A percentile compares a stretch with the other conserved stretches of the same genome.
Evolutionary conservation across 2,329 filamentous ascomycete genomes (phyloP).

Genomic region (Claviceps sp.): DNA sequence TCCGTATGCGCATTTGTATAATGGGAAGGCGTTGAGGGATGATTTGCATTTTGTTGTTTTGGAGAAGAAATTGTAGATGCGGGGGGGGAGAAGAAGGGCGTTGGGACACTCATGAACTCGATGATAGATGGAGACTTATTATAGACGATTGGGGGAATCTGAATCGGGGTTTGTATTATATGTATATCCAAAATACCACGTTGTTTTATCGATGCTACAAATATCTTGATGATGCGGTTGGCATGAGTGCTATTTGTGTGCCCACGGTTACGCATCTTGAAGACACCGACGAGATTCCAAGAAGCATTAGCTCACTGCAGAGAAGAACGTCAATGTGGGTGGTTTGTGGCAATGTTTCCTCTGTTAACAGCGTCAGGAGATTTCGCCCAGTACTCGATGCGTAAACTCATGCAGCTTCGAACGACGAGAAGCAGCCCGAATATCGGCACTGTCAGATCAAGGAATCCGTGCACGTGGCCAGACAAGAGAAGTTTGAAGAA

Average conservation of each 20-base stretch:
- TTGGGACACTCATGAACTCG: too few relatives aligned
- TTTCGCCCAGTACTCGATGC: background rate
- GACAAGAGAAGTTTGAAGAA: constrained; percentile 24
- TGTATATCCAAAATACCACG: too few relatives aligned
- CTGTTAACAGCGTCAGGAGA: background rate
- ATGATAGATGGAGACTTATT: background rate
- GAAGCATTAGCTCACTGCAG: constrained; percentile 11
- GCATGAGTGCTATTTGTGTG: background rate
- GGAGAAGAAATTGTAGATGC: constrained; percentile 22
- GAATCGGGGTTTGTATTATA: too few relatives aligned
- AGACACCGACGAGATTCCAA: background rate
- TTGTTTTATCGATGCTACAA: too few relatives aligned
- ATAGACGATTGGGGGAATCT: too few relatives aligned
- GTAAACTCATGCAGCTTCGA: constrained; percentile 10
- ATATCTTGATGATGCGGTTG: background rate
- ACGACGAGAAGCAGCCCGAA: constrained; percentile 24
- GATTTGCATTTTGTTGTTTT: constrained; percentile 30
- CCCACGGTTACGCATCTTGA: too few relatives aligned
- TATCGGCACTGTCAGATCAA: constrained; percentile 22
- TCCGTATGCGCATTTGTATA: constrained; percentile 24
- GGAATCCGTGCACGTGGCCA: constrained; percentile 19
- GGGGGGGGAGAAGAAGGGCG: background rate
- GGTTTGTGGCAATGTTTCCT: background rate
- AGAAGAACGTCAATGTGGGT: constrained; percentile 23
- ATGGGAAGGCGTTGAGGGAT: constrained; percentile 24